A percentile compares a stretch with the other conserved stretches of the same genome.
Evolutionary conservation across 2,329 filamentous ascomycete genomes (phyloP).

Genomic region (Phyllosticta capitalensis): DNA sequence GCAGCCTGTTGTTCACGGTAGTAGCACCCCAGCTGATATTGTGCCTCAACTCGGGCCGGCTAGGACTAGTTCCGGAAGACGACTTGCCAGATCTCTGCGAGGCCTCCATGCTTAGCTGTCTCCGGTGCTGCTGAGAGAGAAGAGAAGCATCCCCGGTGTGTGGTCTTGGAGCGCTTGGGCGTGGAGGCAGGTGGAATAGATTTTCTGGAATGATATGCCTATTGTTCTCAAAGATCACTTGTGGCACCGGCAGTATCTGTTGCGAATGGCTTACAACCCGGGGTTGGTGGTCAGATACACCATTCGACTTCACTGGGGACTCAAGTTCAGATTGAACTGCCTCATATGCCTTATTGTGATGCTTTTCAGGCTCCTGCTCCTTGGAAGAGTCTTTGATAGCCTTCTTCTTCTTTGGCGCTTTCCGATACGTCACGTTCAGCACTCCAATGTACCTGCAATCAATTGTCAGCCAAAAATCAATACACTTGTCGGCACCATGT

Average conservation of each 20-base stretch:
- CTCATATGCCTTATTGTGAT: neutral
- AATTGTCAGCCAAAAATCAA: slow-evolving; percentile 22
- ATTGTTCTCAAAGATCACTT: slow-evolving; percentile 90
- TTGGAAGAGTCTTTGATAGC: slow-evolving; percentile 14
- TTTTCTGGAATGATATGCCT: slow-evolving; percentile 83
- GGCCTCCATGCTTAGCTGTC: slow-evolving; percentile 27
- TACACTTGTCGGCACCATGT: neutral
- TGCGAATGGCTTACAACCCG: slow-evolving; percentile 67
- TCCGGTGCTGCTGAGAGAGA: slow-evolving; percentile 24
- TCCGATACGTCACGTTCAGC: slow-evolving; percentile 89
- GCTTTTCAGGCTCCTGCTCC: neutral
- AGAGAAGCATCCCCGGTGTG: slow-evolving; percentile 19
- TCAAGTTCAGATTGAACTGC: neutral
- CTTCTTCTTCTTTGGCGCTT: slow-evolving; percentile 57
- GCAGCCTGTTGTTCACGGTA: slow-evolving; percentile 75
- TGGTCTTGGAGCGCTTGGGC: slow-evolving; percentile 24
- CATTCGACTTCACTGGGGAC: slow-evolving; percentile 14
- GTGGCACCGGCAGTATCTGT: slow-evolving; percentile 64
- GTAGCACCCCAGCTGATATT: slow-evolving; percentile 74
- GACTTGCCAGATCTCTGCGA: slow-evolving; percentile 9
- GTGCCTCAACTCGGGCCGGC: slow-evolving; percentile 37
- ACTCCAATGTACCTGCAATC: slow-evolving; percentile 81
- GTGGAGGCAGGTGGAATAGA: slow-evolving; percentile 57
- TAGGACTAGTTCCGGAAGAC: slow-evolving; percentile 16
- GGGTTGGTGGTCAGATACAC: slow-evolving; percentile 22